phyloP scores from a whole-genome alignment of 31 red algal species.

The Porphyra umbilicalis region DNA sequence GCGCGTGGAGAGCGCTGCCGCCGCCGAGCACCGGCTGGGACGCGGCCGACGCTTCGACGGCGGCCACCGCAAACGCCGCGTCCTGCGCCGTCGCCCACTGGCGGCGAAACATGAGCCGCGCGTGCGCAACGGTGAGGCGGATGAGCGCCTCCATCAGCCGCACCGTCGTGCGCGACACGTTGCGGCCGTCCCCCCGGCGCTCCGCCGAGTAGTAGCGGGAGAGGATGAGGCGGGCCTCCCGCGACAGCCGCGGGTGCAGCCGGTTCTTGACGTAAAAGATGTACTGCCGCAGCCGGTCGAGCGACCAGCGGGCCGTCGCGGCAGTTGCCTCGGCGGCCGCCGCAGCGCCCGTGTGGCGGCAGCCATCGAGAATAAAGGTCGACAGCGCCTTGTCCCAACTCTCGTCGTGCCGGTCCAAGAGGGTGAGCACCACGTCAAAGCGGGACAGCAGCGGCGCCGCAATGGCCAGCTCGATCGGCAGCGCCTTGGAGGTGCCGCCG shows the following conservation, averaged over 20 bases:
- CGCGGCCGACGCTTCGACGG: constrained; percentile 55
- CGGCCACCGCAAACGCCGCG: constrained; percentile 78
- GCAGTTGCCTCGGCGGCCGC: background rate
- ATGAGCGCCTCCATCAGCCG: constrained; percentile 91
- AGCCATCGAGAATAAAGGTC: constrained; percentile 79
- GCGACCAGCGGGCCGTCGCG: constrained; percentile 39
- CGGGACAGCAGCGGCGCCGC: constrained; percentile 85
- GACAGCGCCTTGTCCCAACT: constrained; percentile 80
- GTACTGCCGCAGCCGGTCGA: constrained; percentile 73
- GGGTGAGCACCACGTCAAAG: constrained; percentile 91
- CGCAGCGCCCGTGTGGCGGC: background rate
- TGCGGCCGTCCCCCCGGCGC: constrained; percentile 33
- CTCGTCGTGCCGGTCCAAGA: constrained; percentile 73
- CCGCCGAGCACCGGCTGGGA: constrained; percentile 48
- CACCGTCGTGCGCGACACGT: constrained; percentile 87
- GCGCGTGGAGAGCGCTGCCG: constrained; percentile 55
- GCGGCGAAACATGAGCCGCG: constrained; percentile 76
- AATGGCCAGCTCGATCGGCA: constrained; percentile 72
- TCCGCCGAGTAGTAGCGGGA: constrained; percentile 61
- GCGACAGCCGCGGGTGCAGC: constrained; percentile 53
- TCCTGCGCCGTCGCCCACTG: constrained; percentile 51
- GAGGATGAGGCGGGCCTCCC: constrained; percentile 36
- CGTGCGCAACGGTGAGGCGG: constrained; percentile 84
- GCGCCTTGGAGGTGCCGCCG: constrained; percentile 6
- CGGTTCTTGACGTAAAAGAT: constrained; percentile 71